Evolutionary conservation across 2,329 filamentous ascomycete species (phyloP), one percentile per base, ranked within the genome.

Genomic region (Ramichloridium luteum): DNA sequence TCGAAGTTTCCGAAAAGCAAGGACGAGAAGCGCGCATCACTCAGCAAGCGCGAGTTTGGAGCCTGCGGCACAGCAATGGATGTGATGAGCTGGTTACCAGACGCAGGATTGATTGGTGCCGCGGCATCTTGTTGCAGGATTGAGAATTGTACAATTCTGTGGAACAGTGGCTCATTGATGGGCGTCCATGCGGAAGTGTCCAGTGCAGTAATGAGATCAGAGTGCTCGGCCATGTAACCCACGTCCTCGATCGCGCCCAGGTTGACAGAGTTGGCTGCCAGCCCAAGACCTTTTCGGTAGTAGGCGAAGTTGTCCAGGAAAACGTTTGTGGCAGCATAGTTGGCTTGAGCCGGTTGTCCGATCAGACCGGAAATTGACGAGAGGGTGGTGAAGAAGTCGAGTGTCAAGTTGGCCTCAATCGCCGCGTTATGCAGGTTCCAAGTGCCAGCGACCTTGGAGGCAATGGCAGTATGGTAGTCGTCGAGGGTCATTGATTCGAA

Each of bases 291-390:
- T 0, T 53, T 50, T 3, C 65, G 56, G 37, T 62, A 52, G 13
- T 56, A 51, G 3, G 51, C 55, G 15, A 48, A 41, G 23, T 27
- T 30, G 16, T 41, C 36, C n/a, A 41, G 23, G 29, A 41, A 41
- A 8, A 28, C 35, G 18, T 47, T 74, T 1, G 65, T 68, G 0
- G 68, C 67, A 2, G 68, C 63, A 35, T 75, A 75, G 49, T 72
- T 72, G 11, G 67, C 62, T 39, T 75, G 71, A 0, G 68, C 67
- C 3, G 64, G 61, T 39, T 65, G 71, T 13, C 71, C 71, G 25
- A 72, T 67, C 6, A 73, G 53, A 15, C 67, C 68, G 0, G 65
- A 59, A 1, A 68, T 61, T 16, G 66, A 70, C 13, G 68, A 66
- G 6, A 73, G 53, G 20, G 71, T 62, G 25, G 72, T 41, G 40